phyloP scores from a whole-genome alignment of 2,329 filamentous ascomycete genomes.

The Aspergillus candidus region DNA sequence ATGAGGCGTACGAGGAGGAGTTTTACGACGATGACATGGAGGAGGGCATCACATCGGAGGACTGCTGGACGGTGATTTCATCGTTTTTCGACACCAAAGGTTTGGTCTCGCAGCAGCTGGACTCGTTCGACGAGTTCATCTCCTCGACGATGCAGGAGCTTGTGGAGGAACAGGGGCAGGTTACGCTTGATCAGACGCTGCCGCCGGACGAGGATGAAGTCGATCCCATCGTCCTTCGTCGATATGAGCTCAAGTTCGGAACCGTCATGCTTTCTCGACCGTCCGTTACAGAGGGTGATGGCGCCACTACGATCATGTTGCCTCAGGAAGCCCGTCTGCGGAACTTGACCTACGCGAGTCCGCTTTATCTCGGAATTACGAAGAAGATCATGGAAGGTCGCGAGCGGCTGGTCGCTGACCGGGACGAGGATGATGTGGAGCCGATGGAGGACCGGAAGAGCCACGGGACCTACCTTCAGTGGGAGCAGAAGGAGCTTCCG shows the following conservation, averaged over 20 bases:
- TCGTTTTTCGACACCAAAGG: constrained; percentile 96
- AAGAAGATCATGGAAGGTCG: constrained; percentile 79
- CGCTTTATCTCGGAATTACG: constrained; percentile 81
- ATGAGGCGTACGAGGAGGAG: constrained; percentile 62
- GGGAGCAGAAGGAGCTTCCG: constrained; percentile 41
- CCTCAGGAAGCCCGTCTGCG: constrained; percentile 94
- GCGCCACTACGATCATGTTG: constrained; percentile 74
- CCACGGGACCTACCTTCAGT: constrained; percentile 40
- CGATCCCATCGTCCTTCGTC: constrained; percentile 74
- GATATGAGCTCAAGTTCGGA: constrained; percentile 93
- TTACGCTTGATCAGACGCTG: constrained; percentile 90
- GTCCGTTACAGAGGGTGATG: constrained; percentile 88
- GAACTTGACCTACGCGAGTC: constrained; percentile 91
- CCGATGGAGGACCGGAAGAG: constrained; percentile 45
- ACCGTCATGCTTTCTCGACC: constrained; percentile 83
- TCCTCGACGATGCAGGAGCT: constrained; percentile 90
- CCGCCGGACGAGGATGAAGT: constrained; percentile 66
- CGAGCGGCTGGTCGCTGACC: constrained; percentile 67
- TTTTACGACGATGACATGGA: constrained; percentile 62
- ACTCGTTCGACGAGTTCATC: constrained; percentile 97
- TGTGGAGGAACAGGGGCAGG: constrained; percentile 81
- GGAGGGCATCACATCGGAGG: constrained; percentile 83
- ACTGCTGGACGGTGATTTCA: constrained; percentile 97
- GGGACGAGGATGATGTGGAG: constrained; percentile 52
- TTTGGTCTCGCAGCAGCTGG: constrained; percentile 92